These are phyloP conservation scores for Phaeomoniella chlamydospora DNA, from an alignment of 2,329 filamentous ascomycete genomes.

Conservation along the genomic window DNA sequence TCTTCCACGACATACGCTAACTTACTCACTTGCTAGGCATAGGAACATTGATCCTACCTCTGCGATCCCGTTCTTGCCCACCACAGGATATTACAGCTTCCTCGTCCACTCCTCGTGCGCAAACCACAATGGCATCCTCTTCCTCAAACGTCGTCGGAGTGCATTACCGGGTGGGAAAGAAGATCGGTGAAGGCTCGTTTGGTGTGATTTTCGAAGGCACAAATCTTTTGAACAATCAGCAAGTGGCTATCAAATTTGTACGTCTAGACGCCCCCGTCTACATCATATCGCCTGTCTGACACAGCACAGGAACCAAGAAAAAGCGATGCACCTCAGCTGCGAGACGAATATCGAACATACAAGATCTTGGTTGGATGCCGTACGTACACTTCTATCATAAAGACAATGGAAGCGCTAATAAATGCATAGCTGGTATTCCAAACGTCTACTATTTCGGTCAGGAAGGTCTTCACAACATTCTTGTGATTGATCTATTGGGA, in stretches of 20 bases:
- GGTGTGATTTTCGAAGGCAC: conserved; percentile 98
- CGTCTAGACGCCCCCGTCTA: conserved; percentile 23
- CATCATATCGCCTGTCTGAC: conserved; percentile 11
- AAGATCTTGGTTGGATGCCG: conserved; percentile 98
- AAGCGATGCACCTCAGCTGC: conserved; percentile 92
- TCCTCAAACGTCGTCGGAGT: conserved; percentile 97
- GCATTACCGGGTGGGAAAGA: conserved; percentile 97
- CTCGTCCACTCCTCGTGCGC: no score
- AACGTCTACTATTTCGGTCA: conserved; percentile 99
- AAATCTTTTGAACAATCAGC: conserved; percentile 96
- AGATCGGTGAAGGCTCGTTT: conserved; percentile 97
- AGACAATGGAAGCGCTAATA: conserved; percentile 18
- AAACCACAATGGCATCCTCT: conserved; percentile 59
- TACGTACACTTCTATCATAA: conserved; percentile 41
- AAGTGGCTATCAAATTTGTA: conserved; percentile 99
- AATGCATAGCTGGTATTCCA: conserved; percentile 69
- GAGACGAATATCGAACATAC: conserved; percentile 98
- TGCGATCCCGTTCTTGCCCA: no score
- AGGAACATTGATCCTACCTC: no score
- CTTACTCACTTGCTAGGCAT: no score
- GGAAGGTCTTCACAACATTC: conserved; percentile 95
- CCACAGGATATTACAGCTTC: no score
- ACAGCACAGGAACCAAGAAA: conserved; percentile 77
- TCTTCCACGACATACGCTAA: no score
- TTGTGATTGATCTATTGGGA: conserved; percentile 91